Evolutionary conservation across 306 rosid genomes (phyloP), one percentile per base, ranked within the genome.

Genomic region (Castanospermum australe): DNA sequence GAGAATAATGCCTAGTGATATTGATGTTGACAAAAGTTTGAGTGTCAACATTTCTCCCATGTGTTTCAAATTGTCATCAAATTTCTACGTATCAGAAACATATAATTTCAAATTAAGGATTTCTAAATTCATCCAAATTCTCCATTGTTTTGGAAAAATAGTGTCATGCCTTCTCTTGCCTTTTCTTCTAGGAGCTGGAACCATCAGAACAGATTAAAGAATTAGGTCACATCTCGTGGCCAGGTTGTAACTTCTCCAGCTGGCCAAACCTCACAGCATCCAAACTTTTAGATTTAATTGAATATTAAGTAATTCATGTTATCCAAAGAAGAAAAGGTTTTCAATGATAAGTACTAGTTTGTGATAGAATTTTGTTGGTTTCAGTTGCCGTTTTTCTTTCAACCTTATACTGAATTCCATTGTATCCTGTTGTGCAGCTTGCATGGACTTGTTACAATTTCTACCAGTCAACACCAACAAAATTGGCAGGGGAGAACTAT

Each of bases 401-500:
- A 69, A 41, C 64, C 64, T 62, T 28, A 7, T 52, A 35, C 15
- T 15, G 22, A 70, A 63, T 42, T 76, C 17, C 39, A 36, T 25
- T 72, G 56, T 65, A 60, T 80, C 33, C 9, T 51, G 17, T 78
- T 76, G 5, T 75, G 81, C 83, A 96, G 99, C 96, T 96, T 89
- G 98, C 96, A 71, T 91, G 99, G 99, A 96, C 99, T 59, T 96
- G 99, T 84, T 96, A 96, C 85, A 96, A 96, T 75, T 96, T 96
- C 81, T 96, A 93, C 83, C 93, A 91, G 83, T 84, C 90, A 36
- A 90, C 98, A 14, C 96, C 94, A 36, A 91, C 99, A 66, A 96
- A 96, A 85, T 89, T 93, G 87, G 97, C 98, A 0, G 99, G 99
- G 75, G 99, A 96, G 84, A 96, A 93, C 76, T 96, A 96, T 80